Percentiles rank a stretch among this genome's conserved stretches.
These are phyloP conservation scores for Ascochyta lentis DNA, from an alignment of 2,329 filamentous ascomycete genomes.

Conservation along the genomic window DNA sequence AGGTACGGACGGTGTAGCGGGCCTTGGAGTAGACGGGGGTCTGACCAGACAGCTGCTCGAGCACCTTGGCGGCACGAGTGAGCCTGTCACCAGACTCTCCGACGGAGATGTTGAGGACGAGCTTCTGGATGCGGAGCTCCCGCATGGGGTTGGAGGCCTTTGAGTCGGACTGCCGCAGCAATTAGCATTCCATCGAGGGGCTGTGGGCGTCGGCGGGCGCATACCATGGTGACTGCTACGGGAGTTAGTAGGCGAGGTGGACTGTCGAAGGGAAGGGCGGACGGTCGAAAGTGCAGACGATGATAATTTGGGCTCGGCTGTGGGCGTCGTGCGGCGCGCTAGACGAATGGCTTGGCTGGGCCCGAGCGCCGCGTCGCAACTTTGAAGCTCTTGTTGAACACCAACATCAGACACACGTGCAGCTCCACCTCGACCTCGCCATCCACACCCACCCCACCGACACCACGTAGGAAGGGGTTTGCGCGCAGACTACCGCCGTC, in stretches of 20 bases:
- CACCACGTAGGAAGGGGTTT: constrained; percentile 24
- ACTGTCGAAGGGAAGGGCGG: constrained; percentile 35
- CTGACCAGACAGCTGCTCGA: constrained; percentile 99
- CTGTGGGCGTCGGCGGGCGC: constrained; percentile 15
- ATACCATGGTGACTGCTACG: constrained; percentile 51
- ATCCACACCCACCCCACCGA: constrained; percentile 29
- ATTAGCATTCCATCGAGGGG: constrained; percentile 32
- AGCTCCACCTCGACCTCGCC: constrained; percentile 1
- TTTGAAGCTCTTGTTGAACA: constrained; percentile 27
- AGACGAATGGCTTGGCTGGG: constrained; percentile 21
- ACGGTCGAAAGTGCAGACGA: constrained; percentile 21
- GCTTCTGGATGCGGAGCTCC: constrained; percentile 99
- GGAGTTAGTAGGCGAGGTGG: constrained; percentile 45
- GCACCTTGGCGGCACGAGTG: constrained; percentile 99
- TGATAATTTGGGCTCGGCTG: constrained; percentile 34
- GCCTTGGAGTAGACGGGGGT: constrained; percentile 99
- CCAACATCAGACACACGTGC: neutral
- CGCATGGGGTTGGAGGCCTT: constrained; percentile 98
- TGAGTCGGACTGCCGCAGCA: constrained; percentile 45
- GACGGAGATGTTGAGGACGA: constrained; percentile 99
- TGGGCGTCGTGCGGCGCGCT: constrained; percentile 21
- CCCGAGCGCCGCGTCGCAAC: constrained; percentile 19
- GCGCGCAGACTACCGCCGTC: constrained; percentile 10
- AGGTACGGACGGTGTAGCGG: constrained; percentile 99
- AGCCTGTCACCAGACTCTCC: constrained; percentile 99